phyloP scores from a whole-genome alignment of 2,329 filamentous ascomycete genomes.

The Myriosclerotinia scirpicola region DNA sequence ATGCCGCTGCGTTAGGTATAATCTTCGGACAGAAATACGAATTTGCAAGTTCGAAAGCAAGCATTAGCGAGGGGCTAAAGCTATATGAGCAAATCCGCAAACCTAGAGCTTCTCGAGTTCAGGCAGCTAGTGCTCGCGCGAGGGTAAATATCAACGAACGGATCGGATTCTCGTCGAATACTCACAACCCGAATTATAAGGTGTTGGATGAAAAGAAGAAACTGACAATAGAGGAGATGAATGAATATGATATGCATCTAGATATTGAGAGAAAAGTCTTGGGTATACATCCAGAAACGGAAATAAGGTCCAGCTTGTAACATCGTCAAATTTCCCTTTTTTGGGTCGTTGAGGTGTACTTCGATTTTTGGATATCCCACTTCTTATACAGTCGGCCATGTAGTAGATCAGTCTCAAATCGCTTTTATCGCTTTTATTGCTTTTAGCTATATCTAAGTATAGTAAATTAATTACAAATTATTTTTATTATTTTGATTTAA shows the following conservation, averaged over 20 bases:
- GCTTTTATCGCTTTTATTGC: too few relatives aligned
- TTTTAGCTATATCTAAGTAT: too few relatives aligned
- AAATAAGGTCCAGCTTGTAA: slow-evolving; percentile 21
- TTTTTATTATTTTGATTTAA: too few relatives aligned
- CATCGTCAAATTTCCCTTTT: background rate
- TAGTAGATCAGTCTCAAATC: too few relatives aligned
- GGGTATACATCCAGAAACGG: slow-evolving; percentile 9
- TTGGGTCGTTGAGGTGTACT: background rate
- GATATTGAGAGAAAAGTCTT: slow-evolving; percentile 46
- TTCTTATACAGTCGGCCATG: too few relatives aligned
- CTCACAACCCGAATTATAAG: slow-evolving; percentile 52
- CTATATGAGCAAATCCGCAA: slow-evolving; percentile 52
- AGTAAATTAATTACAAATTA: too few relatives aligned
- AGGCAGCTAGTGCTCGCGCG: slow-evolving; percentile 56
- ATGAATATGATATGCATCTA: slow-evolving; percentile 59
- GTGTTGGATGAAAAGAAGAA: slow-evolving; percentile 59
- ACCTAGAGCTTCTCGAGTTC: slow-evolving; percentile 55
- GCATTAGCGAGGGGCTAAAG: slow-evolving; percentile 44
- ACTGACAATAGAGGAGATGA: slow-evolving; percentile 68
- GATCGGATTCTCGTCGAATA: slow-evolving; percentile 42
- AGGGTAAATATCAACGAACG: slow-evolving; percentile 59
- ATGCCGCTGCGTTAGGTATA: slow-evolving; percentile 42
- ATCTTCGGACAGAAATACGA: slow-evolving; percentile 34
- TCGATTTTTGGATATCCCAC: background rate
- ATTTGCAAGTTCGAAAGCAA: slow-evolving; percentile 21